phyloP scores from a whole-genome alignment of 2,329 filamentous ascomycete genomes.

The Penicillium sp. region DNA sequence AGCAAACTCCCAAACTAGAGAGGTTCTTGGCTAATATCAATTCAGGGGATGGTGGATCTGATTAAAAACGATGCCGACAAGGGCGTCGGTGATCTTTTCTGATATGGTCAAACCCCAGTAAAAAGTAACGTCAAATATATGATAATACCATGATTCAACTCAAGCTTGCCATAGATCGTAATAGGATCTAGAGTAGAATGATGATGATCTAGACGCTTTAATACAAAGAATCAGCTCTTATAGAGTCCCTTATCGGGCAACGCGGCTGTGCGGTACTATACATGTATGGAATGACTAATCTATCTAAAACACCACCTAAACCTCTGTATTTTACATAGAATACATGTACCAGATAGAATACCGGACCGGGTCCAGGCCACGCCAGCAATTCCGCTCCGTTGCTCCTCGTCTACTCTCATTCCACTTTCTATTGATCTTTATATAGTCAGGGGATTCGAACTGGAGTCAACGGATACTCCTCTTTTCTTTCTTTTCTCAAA shows the following conservation, averaged over 20 bases:
- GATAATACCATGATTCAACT: not conserved
- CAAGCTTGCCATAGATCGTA: not conserved
- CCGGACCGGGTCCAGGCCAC: conserved; percentile 16
- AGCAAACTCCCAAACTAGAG: conserved; percentile 31
- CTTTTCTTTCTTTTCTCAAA: not conserved
- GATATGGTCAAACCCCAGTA: conserved; percentile 11
- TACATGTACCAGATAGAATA: conserved; percentile 1
- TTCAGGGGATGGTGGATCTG: conserved; percentile 87
- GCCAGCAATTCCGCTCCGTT: conserved; percentile 12
- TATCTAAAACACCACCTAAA: not conserved
- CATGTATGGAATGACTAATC: not conserved
- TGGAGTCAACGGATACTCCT: not conserved
- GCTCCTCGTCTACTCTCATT: conserved; percentile 7
- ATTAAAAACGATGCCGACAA: conserved; percentile 95
- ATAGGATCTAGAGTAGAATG: too few relatives aligned
- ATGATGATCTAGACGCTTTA: not conserved
- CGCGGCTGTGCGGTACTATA: not conserved
- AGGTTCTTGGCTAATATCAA: conserved; percentile 9
- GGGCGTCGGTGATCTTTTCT: conserved; percentile 82
- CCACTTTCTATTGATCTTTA: not conserved
- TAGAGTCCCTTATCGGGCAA: conserved; percentile 17
- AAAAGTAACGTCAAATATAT: not conserved
- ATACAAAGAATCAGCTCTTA: conserved; percentile 4
- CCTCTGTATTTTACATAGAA: conserved; percentile 4
- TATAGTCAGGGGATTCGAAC: not conserved